A percentile compares a stretch with the other conserved stretches of the same genome.
phyloP scores from a whole-genome alignment of 225 moss, liverwort and hornwort species.

The Marchantia polymorpha region DNA sequence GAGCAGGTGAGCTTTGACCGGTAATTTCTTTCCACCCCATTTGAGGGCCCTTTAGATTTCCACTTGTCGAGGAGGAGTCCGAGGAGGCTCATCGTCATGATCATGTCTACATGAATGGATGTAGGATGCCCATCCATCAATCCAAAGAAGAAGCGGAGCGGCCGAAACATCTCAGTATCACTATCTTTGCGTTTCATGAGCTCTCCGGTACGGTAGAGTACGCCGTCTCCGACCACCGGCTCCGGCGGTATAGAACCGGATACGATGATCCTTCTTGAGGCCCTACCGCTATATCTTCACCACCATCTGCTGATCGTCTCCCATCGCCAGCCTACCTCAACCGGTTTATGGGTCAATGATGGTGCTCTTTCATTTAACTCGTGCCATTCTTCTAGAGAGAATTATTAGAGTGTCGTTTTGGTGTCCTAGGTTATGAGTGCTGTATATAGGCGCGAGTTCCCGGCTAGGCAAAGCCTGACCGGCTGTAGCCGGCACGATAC shows the following conservation, averaged over 20 bases:
- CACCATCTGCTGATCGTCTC: neutral
- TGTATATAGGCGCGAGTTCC: neutral
- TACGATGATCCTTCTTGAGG: neutral
- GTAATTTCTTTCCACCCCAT: neutral
- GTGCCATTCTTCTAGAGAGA: neutral
- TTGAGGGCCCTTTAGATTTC: neutral
- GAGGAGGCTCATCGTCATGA: neutral
- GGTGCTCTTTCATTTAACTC: neutral
- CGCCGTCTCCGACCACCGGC: neutral
- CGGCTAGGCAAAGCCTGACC: neutral
- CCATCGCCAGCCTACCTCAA: neutral
- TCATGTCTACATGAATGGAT: neutral
- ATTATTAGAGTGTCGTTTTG: slow-evolving; percentile 1
- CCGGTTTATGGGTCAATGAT: neutral
- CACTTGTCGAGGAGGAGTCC: neutral
- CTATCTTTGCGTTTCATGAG: neutral
- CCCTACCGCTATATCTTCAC: neutral
- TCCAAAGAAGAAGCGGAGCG: neutral
- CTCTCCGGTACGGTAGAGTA: neutral
- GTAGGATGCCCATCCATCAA: neutral
- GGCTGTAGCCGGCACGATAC: neutral
- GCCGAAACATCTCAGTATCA: neutral
- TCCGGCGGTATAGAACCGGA: neutral
- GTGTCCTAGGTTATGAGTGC: slow-evolving; percentile 4
- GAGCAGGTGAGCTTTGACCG: neutral